phyloP scores from a whole-genome alignment of 345 rosid genomes.

The Populus ilicifolia region DNA sequence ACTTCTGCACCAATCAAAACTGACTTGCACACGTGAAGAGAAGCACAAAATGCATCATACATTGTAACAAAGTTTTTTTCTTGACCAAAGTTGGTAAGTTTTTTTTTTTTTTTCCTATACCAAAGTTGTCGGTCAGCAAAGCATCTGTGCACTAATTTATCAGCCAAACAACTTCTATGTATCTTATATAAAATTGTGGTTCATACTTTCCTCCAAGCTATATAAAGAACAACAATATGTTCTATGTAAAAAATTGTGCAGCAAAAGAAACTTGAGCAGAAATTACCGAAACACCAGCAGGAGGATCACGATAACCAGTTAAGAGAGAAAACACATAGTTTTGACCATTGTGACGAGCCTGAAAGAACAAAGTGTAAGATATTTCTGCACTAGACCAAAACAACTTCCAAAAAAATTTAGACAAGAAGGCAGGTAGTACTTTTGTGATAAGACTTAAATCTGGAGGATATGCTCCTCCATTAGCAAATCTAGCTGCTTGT shows the following conservation, averaged over 20 bases:
- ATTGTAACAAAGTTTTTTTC: not conserved
- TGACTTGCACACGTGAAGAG: not conserved
- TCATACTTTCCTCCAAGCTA: not conserved
- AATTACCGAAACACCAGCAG: constrained; percentile 86
- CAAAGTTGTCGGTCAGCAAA: not conserved
- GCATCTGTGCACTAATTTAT: not conserved
- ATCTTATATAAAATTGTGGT: not conserved
- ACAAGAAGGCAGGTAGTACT: constrained; percentile 40
- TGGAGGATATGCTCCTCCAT: constrained; percentile 99
- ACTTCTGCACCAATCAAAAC: not conserved
- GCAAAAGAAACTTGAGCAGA: constrained; percentile 1
- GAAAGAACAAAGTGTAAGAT: constrained; percentile 22
- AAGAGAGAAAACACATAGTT: constrained; percentile 93
- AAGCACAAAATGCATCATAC: not conserved
- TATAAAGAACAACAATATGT: not conserved
- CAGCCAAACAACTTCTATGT: not conserved
- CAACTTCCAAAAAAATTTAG: constrained; percentile 3
- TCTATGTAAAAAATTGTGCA: not conserved
- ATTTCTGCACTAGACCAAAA: not conserved
- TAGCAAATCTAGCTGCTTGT: constrained; percentile 96
- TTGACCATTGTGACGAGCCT: constrained; percentile 99
- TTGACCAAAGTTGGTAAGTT: not conserved
- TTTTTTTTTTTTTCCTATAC: not conserved
- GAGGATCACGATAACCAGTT: constrained; percentile 98
- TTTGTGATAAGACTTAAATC: constrained; percentile 98